Percentiles rank a stretch among this genome's conserved stretches.
Evolutionary conservation across 352 stramenopile species (phyloP).

Genomic region (Globisporangium apiculatum): DNA sequence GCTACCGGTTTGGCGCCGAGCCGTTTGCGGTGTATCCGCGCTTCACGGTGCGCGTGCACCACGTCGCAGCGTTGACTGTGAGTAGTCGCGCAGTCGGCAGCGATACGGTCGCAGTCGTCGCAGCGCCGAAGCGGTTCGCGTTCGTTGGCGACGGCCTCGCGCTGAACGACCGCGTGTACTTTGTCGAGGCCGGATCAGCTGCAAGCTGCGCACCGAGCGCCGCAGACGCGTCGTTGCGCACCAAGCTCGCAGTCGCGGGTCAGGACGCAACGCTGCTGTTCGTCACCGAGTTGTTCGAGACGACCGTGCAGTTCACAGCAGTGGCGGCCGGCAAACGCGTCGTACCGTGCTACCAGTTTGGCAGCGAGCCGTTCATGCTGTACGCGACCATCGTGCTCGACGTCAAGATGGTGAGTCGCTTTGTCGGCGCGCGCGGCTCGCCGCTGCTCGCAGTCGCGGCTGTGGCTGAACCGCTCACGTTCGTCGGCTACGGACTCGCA

Average conservation of each 20-base stretch:
- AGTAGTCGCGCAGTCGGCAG: conserved; percentile 11
- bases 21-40: conserved; percentile 44
- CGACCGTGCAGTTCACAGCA: conserved; percentile 30
- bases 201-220: conserved; percentile 30
- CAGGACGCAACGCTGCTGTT: conserved; percentile 34
- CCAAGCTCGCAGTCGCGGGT: conserved; percentile 24
- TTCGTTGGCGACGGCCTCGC: conserved; percentile 42
- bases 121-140: conserved; percentile 39
- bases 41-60: conserved; percentile 39
- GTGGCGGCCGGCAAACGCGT: conserved; percentile 27
- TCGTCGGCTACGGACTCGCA: conserved; percentile 36
- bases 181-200: conserved; percentile 29
- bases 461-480: conserved; percentile 52
- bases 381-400: conserved; percentile 36
- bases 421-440: conserved; percentile 32
- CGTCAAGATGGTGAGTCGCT: conserved; percentile 49
- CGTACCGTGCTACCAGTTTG: conserved; percentile 55
- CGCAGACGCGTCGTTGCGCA: conserved; percentile 19
- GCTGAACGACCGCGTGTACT: conserved; percentile 55
- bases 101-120: conserved; percentile 38
- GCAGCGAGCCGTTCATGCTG: conserved; percentile 45
- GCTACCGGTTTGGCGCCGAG: conserved; percentile 65
- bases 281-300: conserved; percentile 15
- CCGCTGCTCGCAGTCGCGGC: conserved; percentile 41
- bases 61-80: conserved; percentile 22